These are phyloP conservation scores for Xerocomellus chrysenteron DNA, from an alignment of 768 basidiomycete species.

Conservation along the genomic window DNA sequence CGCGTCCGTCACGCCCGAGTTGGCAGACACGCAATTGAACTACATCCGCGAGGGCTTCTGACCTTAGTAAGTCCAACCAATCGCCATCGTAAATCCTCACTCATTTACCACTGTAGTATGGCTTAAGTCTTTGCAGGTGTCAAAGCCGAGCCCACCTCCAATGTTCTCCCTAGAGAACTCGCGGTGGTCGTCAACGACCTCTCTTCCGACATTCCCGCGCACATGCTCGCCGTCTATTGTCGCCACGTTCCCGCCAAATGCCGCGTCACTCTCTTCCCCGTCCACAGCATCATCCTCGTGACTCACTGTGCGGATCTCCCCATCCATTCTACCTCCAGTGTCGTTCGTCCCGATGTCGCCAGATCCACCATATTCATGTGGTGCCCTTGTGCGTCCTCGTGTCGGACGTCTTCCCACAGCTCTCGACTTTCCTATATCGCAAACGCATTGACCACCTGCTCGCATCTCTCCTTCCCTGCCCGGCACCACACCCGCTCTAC, in stretches of 20 bases:
- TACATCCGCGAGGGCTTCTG: slow-evolving; percentile 33
- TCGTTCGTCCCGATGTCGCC: slow-evolving; percentile 6
- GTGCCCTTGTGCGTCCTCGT: slow-evolving; percentile 70
- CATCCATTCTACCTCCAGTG: slow-evolving; percentile 12
- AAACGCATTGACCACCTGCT: slow-evolving; percentile 59
- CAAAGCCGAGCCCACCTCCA: slow-evolving; percentile 16
- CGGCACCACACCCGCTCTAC: slow-evolving; percentile 25
- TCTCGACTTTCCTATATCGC: slow-evolving; percentile 69
- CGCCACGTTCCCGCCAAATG: slow-evolving; percentile 28
- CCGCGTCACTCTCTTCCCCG: slow-evolving; percentile 35
- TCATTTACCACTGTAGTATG: slow-evolving; percentile 20
- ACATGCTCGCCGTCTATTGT: slow-evolving; percentile 32
- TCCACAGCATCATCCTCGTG: slow-evolving; percentile 38
- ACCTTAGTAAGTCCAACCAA: slow-evolving; percentile 20
- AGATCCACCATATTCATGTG: slow-evolving; percentile 36
- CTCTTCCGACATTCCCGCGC: slow-evolving; percentile 32
- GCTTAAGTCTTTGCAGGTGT: slow-evolving; percentile 30
- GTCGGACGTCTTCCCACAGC: slow-evolving; percentile 61
- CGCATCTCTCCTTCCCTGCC: slow-evolving; percentile 56
- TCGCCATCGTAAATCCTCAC: slow-evolving; percentile 4
- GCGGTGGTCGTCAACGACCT: slow-evolving; percentile 26
- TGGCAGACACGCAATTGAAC: slow-evolving; percentile 19
- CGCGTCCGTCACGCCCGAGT: slow-evolving; percentile 25
- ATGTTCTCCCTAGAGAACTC: slow-evolving; percentile 30
- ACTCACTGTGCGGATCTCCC: slow-evolving; percentile 32